Evolutionary conservation across 139 green algal species (phyloP).

Genomic region (Closterium sp.): DNA sequence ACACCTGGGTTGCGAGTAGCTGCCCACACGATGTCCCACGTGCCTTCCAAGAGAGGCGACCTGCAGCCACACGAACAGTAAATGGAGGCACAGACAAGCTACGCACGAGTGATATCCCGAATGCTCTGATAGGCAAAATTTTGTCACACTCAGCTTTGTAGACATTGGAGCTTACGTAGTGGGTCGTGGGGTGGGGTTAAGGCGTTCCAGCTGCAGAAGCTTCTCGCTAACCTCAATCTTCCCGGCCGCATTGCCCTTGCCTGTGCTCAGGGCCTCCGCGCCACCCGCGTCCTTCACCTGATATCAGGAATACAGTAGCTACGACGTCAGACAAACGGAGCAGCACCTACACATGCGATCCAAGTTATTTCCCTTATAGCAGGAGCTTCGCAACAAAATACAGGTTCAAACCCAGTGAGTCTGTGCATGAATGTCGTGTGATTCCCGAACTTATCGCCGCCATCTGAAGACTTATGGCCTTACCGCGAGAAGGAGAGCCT

Average conservation of each 20-base stretch:
- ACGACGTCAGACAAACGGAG: neutral
- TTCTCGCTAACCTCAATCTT: conserved; percentile 45
- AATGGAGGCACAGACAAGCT: neutral
- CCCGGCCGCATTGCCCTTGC: conserved; percentile 4
- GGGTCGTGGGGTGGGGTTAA: conserved; percentile 42
- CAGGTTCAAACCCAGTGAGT: no score
- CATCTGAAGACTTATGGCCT: neutral
- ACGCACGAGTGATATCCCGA: neutral
- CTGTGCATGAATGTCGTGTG: no score
- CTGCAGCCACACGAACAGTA: neutral
- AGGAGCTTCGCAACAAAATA: no score
- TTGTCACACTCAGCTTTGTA: neutral
- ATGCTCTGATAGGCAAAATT: no score
- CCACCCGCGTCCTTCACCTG: conserved; percentile 47
- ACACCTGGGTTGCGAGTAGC: conserved; percentile 36
- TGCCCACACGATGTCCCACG: conserved; percentile 44
- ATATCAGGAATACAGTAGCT: neutral
- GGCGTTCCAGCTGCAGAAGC: conserved; percentile 48
- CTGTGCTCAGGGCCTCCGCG: conserved; percentile 20
- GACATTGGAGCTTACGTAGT: conserved; percentile 30
- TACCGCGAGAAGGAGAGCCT: conserved; percentile 43
- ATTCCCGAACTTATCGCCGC: neutral
- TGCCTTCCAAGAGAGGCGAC: conserved; percentile 42
- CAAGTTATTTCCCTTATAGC: no score
- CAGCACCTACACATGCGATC: neutral